Evolutionary conservation across 148 eudicot species (phyloP).

Genomic region (Cornus controversa): DNA sequence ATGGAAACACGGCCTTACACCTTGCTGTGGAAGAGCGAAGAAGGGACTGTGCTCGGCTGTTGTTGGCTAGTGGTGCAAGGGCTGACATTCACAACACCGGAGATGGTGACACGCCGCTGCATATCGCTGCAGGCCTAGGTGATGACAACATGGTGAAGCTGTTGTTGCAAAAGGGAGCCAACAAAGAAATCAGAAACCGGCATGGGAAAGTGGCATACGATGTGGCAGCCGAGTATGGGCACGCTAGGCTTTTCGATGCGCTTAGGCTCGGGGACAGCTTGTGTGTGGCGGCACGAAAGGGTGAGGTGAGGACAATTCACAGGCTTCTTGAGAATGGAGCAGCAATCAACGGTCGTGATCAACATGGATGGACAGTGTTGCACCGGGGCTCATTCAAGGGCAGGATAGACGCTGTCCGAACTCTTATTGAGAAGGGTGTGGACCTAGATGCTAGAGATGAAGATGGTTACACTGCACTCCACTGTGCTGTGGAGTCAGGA

Average conservation of each 20-base stretch:
- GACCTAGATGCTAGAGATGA: conserved; percentile 41
- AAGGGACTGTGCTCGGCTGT: conserved; percentile 33
- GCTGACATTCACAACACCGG: conserved; percentile 24
- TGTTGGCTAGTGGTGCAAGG: conserved; percentile 31
- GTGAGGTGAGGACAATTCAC: conserved; percentile 40
- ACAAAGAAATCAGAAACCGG: conserved; percentile 36
- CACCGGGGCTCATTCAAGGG: conserved; percentile 54
- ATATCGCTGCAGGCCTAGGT: conserved; percentile 36
- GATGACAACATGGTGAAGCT: conserved; percentile 55
- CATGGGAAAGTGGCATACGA: conserved; percentile 41
- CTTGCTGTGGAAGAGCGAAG: conserved; percentile 44
- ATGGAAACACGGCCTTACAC: conserved; percentile 44
- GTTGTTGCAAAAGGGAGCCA: conserved; percentile 44
- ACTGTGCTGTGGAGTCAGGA: conserved; percentile 53
- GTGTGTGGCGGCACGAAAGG: conserved; percentile 42
- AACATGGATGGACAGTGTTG: conserved; percentile 49
- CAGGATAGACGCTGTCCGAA: conserved; percentile 23
- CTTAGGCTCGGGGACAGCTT: conserved; percentile 44
- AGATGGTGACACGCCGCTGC: conserved; percentile 41
- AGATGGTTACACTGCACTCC: conserved; percentile 50
- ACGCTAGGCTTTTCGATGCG: conserved; percentile 37
- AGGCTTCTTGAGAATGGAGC: conserved; percentile 44
- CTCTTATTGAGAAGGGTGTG: conserved; percentile 34
- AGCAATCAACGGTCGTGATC: conserved; percentile 38
- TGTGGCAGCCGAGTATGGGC: conserved; percentile 45